A percentile compares a stretch with the other conserved stretches of the same genome.
Conservation (phyloP, 202 grass and related monocot genomes). For the Saccharum hybrid region DNA sequence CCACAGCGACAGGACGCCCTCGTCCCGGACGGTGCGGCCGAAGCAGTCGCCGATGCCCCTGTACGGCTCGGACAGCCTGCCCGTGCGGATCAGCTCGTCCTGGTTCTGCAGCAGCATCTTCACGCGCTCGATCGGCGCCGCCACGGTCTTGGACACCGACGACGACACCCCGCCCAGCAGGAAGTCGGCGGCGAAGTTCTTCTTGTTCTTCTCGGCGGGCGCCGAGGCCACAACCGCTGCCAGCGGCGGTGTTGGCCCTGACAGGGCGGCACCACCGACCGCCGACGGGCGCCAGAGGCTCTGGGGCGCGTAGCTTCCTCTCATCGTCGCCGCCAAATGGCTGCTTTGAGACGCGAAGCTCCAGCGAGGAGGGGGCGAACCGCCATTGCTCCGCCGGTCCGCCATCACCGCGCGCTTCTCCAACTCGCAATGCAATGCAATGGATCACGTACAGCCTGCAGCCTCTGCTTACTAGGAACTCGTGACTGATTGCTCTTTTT, state of each 20-base stretch:
- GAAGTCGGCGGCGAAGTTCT: slow-evolving; percentile 55
- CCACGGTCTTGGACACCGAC: slow-evolving; percentile 64
- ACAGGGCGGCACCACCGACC: neutral
- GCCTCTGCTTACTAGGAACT: too few species aligned
- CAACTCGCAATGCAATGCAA: neutral
- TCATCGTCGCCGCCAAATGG: neutral
- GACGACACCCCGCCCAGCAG: slow-evolving; percentile 65
- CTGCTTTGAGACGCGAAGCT: slow-evolving; percentile 4
- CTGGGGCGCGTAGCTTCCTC: neutral
- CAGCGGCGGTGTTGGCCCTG: neutral
- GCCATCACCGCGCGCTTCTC: neutral
- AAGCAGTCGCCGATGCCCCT: slow-evolving; percentile 67
- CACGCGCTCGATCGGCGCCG: slow-evolving; percentile 68
- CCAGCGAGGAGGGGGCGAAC: neutral
- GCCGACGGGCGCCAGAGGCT: slow-evolving; percentile 11
- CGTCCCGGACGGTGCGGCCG: slow-evolving; percentile 54
- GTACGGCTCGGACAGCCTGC: slow-evolving; percentile 59
- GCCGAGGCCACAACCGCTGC: slow-evolving; percentile 43
- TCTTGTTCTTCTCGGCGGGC: slow-evolving; percentile 56
- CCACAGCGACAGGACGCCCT: slow-evolving; percentile 58
- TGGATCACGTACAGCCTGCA: too few species aligned
- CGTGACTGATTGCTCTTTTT: too few species aligned
- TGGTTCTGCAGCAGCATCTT: slow-evolving; percentile 74
- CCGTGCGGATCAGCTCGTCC: slow-evolving; percentile 59
- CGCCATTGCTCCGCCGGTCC: neutral